These are phyloP conservation scores for Cryptococcus sp. DNA, from an alignment of 1,284 basidiomycete species.

Conservation along the genomic window DNA sequence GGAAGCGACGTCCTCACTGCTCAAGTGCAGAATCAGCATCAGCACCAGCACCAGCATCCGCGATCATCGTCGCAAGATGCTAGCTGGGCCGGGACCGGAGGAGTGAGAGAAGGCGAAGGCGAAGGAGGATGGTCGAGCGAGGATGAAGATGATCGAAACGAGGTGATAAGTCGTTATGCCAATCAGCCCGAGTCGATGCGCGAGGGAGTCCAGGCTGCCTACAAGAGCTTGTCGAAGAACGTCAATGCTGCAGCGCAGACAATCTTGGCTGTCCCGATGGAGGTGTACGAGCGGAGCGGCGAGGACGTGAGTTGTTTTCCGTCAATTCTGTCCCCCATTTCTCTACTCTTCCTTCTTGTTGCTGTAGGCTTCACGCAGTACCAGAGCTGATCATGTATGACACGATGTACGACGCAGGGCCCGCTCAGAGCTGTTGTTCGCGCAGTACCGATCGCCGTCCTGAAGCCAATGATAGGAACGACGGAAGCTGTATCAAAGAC, in stretches of 20 bases:
- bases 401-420: slow-evolving; percentile 60
- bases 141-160: slow-evolving; percentile 47
- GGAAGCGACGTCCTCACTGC: slow-evolving; percentile 27
- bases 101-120: neutral
- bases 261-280: slow-evolving; percentile 97
- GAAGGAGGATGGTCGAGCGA: slow-evolving; percentile 59
- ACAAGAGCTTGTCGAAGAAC: slow-evolving; percentile 79
- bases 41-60: neutral
- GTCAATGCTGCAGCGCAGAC: slow-evolving; percentile 94
- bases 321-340: too few relatives aligned
- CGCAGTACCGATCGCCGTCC: slow-evolving; percentile 92
- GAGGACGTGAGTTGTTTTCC: slow-evolving; percentile 68
- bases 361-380: neutral
- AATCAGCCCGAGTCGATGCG: slow-evolving; percentile 80
- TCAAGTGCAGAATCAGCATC: slow-evolving; percentile 9
- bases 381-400: neutral
- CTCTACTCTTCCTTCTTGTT: neutral
- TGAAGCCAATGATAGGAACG: slow-evolving; percentile 95
- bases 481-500: slow-evolving; percentile 96
- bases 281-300: slow-evolving; percentile 90
- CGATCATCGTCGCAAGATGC: neutral
- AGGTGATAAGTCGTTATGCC: slow-evolving; percentile 79
- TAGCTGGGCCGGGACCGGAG: neutral
- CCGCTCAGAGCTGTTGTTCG: slow-evolving; percentile 88
- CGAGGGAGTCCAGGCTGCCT: slow-evolving; percentile 88